Conservation (phyloP, 1,139 yeast species). For the Candida neerlandica region DNA sequence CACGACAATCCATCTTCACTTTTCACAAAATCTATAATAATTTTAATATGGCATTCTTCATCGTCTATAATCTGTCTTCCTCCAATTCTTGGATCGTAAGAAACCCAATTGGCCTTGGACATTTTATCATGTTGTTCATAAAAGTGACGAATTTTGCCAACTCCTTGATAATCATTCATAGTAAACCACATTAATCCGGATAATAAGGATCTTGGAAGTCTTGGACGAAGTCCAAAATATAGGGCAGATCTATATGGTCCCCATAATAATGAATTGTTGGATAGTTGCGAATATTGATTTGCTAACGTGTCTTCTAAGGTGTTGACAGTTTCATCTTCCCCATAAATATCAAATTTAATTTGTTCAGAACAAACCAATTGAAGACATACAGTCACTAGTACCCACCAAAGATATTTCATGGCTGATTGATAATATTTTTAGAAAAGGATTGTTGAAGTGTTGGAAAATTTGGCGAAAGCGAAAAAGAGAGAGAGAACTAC, state of each 20-base stretch:
- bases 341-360: slow-evolving; percentile 14
- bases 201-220: slow-evolving; percentile 72
- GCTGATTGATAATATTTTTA: neutral
- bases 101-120: slow-evolving; percentile 80
- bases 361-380: slow-evolving; percentile 11
- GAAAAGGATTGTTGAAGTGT: neutral
- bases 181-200: slow-evolving; percentile 93
- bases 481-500: neutral
- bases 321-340: slow-evolving; percentile 5
- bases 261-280: slow-evolving; percentile 59
- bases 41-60: slow-evolving; percentile 57
- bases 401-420: slow-evolving; percentile 8
- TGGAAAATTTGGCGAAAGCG: neutral
- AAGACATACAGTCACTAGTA: neutral
- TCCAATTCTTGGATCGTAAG: slow-evolving; percentile 85
- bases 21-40: slow-evolving; percentile 78
- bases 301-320: slow-evolving; percentile 7
- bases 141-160: slow-evolving; percentile 70
- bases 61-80: slow-evolving; percentile 81
- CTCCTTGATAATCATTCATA: slow-evolving; percentile 57
- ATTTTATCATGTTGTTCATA: slow-evolving; percentile 77
- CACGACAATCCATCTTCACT: slow-evolving; percentile 71
- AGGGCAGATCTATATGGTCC: slow-evolving; percentile 91
- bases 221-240: slow-evolving; percentile 84
- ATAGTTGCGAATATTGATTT: slow-evolving; percentile 25